Evolutionary conservation across 2,329 filamentous ascomycete genomes (phyloP).

Genomic region (Macrophomina pseudophaseolina): DNA sequence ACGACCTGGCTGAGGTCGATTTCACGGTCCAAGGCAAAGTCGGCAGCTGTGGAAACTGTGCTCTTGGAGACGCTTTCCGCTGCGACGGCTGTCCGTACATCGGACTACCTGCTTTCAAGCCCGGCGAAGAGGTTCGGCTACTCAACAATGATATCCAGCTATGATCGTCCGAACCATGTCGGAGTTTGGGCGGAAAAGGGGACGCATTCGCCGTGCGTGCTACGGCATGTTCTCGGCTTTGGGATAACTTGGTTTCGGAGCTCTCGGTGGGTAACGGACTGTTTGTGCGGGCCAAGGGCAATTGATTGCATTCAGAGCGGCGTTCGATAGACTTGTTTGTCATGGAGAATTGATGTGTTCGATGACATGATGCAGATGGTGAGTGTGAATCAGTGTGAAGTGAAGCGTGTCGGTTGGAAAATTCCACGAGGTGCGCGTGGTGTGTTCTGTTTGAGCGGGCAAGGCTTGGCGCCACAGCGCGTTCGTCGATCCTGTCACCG

Average conservation of each 20-base stretch:
- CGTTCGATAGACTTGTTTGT: background rate
- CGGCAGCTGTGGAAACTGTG: slow-evolving; percentile 92
- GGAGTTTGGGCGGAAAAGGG: slow-evolving; percentile 13
- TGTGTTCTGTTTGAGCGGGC: background rate
- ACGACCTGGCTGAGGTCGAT: slow-evolving; percentile 88
- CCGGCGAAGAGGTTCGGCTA: slow-evolving; percentile 89
- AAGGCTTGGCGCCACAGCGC: slow-evolving; percentile 22
- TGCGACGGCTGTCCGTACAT: slow-evolving; percentile 79
- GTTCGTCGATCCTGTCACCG: slow-evolving; percentile 21
- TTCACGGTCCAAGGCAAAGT: slow-evolving; percentile 98
- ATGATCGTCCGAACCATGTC: slow-evolving; percentile 44
- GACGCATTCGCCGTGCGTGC: background rate
- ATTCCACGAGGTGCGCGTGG: slow-evolving; percentile 3
- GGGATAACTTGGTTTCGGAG: slow-evolving; percentile 5
- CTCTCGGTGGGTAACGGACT: slow-evolving; percentile 6
- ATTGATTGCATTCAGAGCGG: slow-evolving; percentile 10
- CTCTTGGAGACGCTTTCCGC: slow-evolving; percentile 80
- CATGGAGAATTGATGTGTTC: background rate
- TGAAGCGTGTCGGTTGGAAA: background rate
- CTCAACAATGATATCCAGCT: slow-evolving; percentile 86
- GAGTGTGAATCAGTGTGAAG: background rate
- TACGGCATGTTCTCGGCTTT: slow-evolving; percentile 7
- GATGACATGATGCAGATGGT: slow-evolving; percentile 8
- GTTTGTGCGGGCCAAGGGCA: background rate
- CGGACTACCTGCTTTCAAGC: slow-evolving; percentile 93